These are phyloP conservation scores for Xylaria hypoxylon DNA, from an alignment of 2,329 filamentous ascomycete species.

Conservation along the genomic window DNA sequence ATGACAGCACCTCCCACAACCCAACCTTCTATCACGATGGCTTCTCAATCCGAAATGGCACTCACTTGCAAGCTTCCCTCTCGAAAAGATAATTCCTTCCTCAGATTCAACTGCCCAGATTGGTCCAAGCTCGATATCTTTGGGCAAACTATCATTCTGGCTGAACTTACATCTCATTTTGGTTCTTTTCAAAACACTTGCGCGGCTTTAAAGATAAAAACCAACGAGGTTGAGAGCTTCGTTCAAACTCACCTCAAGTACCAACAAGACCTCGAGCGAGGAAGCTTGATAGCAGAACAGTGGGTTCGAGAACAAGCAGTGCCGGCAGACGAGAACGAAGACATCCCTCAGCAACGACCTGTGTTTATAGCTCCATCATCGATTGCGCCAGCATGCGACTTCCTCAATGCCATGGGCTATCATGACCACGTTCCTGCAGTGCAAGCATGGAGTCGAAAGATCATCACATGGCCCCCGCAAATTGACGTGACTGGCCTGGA, in stretches of 20 bases:
- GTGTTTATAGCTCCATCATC: conserved; percentile 18
- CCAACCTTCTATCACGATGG: conserved; percentile 12
- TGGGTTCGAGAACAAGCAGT: conserved; percentile 27
- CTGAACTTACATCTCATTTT: conserved; percentile 16
- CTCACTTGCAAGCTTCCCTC: conserved; percentile 22
- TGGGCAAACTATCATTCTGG: conserved; percentile 29
- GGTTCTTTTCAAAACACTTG: conserved; percentile 29
- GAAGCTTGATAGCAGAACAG: conserved; percentile 7
- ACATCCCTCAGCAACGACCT: conserved; percentile 33
- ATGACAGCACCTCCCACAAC: background rate
- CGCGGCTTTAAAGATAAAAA: conserved; percentile 18
- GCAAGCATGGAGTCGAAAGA: conserved; percentile 11
- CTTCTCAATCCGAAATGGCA: conserved; percentile 17
- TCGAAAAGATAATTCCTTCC: background rate
- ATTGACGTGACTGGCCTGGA: conserved; percentile 13
- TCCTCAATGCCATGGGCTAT: conserved; percentile 23
- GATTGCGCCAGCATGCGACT: conserved; percentile 31
- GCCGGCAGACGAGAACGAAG: background rate
- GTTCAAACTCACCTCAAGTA: conserved; percentile 15
- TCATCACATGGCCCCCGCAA: conserved; percentile 25
- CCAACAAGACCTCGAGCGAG: conserved; percentile 18
- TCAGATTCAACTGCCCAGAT: conserved; percentile 9
- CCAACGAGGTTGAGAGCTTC: conserved; percentile 31
- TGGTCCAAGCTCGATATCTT: conserved; percentile 34
- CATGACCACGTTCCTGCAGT: conserved; percentile 1